Base-by-base conservation (phyloP, 2,329 filamentous ascomycete species). In the Dendrostoma leiphaemia region DNA sequence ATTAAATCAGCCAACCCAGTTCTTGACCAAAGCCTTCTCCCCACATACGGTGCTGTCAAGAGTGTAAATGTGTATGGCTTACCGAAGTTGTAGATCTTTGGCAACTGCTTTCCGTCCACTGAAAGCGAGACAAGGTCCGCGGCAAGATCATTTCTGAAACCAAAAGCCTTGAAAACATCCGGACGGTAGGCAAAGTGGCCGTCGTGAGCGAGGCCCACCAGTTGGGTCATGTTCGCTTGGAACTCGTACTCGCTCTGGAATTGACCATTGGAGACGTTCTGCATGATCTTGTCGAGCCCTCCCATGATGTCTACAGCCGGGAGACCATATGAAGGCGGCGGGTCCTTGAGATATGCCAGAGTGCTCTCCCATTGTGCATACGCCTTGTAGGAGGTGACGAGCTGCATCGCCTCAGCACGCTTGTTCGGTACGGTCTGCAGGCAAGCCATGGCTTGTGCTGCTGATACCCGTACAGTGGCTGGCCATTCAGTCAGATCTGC, bases 141-240 rank as follows among this genome's bases (percentile, higher is more conserved):
- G 1, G 63, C 63, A 6, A 72, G 57, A 4, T 48, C 56, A 31
- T 69, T 71, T 62, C 48, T 74, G 70, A 61, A 78, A 64, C 24
- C 71, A 69, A 85, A 83, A 0, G 80, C 73, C 38, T 74, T 75
- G 13, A 84, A 72, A 4, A 77, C 70, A 59, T 83, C 79, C 3
- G 81, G 79, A 13, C 76, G 68, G 62, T 78, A 84, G 2, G 73
- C 69, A 48, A 86, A 84, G 62, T 90, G 86, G 1, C 84, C 83
- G 63, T 90, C 86, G 60, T 88, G 83, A 3, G 81, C 79, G 1
- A 72, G 72, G 23, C 74, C 73, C 32, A 84, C 72, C 7, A 82
- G 67, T 32, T 74, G 67, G 53, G 80, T 78, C 2, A 89, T 70
- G 26, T 80, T 79, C 7, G 70, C 58, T 60, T 83, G 77, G 59